These are phyloP conservation scores for Hygrophorus russula DNA, from an alignment of 768 basidiomycete species.

Conservation along the genomic window DNA sequence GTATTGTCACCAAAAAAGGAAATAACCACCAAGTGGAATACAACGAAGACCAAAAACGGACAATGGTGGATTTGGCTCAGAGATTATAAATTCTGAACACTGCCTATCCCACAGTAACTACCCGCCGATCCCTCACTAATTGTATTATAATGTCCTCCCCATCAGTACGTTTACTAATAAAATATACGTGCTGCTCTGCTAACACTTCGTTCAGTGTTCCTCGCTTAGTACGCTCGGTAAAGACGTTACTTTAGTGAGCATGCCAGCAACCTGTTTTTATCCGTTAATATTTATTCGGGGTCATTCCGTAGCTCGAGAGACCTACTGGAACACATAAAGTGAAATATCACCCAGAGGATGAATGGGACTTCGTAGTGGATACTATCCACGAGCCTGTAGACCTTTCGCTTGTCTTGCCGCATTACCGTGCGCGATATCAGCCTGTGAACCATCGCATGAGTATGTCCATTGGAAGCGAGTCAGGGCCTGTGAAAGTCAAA, in stretches of 20 bases:
- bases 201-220: neutral
- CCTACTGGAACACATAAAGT: slow-evolving; percentile 45
- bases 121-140: neutral
- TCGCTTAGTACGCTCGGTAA: slow-evolving; percentile 1
- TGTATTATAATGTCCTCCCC: neutral
- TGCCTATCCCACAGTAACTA: neutral
- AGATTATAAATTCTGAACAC: neutral
- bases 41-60: slow-evolving; percentile 1
- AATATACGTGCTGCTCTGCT: neutral
- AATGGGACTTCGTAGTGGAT: slow-evolving; percentile 60
- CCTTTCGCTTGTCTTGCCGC: slow-evolving; percentile 59
- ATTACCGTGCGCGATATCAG: slow-evolving; percentile 67
- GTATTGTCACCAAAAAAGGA: neutral
- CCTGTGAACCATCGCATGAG: slow-evolving; percentile 62
- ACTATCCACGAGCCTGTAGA: slow-evolving; percentile 43
- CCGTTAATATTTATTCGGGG: neutral
- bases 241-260: neutral
- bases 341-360: slow-evolving; percentile 46
- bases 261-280: neutral
- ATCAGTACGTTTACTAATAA: neutral
- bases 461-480: slow-evolving; percentile 49
- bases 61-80: neutral
- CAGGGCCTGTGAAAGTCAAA: slow-evolving; percentile 54
- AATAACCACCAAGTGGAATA: neutral
- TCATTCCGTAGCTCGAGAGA: neutral